A percentile compares a stretch with the other conserved stretches of the same genome.
These are phyloP conservation scores for Collybiopsis luxurians DNA, from an alignment of 768 basidiomycete genomes.

Conservation along the genomic window DNA sequence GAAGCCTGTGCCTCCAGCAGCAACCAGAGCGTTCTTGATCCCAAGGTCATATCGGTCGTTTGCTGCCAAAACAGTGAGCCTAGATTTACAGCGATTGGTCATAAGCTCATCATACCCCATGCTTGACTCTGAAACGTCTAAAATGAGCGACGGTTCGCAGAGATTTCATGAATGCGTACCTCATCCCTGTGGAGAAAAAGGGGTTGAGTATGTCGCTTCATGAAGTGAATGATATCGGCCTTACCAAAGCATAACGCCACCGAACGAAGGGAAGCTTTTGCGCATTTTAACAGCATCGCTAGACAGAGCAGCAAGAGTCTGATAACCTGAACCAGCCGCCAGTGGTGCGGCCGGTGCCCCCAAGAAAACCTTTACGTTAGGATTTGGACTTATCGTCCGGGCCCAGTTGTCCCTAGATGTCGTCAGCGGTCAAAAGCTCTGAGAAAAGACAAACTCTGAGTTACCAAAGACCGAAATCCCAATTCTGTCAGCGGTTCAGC, in stretches of 20 bases:
- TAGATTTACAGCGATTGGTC: not conserved
- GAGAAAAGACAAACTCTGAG: not conserved
- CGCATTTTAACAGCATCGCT: constrained; percentile 49
- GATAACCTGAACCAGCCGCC: constrained; percentile 61
- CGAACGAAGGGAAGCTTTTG: constrained; percentile 59
- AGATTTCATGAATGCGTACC: not conserved
- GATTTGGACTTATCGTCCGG: constrained; percentile 52
- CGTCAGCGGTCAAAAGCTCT: not conserved
- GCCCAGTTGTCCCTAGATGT: constrained; percentile 62
- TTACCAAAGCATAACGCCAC: constrained; percentile 61
- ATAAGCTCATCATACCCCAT: not conserved
- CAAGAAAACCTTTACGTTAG: constrained; percentile 62
- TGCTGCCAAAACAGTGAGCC: constrained; percentile 26
- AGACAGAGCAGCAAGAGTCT: constrained; percentile 43
- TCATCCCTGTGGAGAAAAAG: not conserved
- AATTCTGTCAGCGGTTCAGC: constrained; percentile 39
- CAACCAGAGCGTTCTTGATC: constrained; percentile 56
- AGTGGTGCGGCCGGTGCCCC: constrained; percentile 58
- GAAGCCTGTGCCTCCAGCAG: constrained; percentile 69
- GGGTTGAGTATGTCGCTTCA: too few species aligned
- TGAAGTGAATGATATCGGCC: constrained; percentile 37
- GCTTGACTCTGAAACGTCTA: not conserved
- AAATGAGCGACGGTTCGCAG: not conserved
- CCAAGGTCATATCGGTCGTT: constrained; percentile 59
- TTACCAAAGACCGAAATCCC: constrained; percentile 61